phyloP scores from a whole-genome alignment of 2,329 filamentous ascomycete species.

The Colletotrichum cereale region DNA sequence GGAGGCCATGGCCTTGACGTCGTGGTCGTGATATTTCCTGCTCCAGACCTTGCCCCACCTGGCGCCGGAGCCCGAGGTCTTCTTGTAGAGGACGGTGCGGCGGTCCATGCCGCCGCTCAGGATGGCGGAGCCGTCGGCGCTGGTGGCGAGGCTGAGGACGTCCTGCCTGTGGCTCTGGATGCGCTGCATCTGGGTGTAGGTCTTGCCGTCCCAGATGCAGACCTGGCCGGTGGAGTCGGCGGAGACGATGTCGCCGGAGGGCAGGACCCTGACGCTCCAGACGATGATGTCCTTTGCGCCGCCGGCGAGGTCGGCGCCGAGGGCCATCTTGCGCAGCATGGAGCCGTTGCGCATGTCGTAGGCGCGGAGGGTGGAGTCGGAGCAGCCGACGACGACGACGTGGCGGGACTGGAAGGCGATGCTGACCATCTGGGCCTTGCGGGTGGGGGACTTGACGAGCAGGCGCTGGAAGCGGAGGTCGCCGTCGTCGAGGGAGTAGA shows the following conservation, averaged over 20 bases:
- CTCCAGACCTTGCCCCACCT: slow-evolving; percentile 91
- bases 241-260: slow-evolving; percentile 90
- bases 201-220: slow-evolving; percentile 93
- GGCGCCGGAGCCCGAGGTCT: slow-evolving; percentile 67
- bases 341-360: slow-evolving; percentile 87
- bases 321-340: slow-evolving; percentile 83
- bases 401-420: slow-evolving; percentile 89
- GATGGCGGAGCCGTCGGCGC: slow-evolving; percentile 82
- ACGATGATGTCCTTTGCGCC: slow-evolving; percentile 89
- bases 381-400: slow-evolving; percentile 88
- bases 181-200: slow-evolving; percentile 87
- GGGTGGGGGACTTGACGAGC: slow-evolving; percentile 80
- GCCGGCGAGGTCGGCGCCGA: slow-evolving; percentile 82
- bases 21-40: slow-evolving; percentile 88
- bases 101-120: slow-evolving; percentile 94
- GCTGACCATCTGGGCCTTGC: slow-evolving; percentile 90
- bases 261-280: slow-evolving; percentile 91
- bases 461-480: slow-evolving; percentile 85
- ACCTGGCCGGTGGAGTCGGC: slow-evolving; percentile 96
- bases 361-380: slow-evolving; percentile 94
- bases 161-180: slow-evolving; percentile 91
- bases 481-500: slow-evolving; percentile 87
- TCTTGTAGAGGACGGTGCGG: slow-evolving; percentile 85
- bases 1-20: slow-evolving; percentile 93
- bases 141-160: slow-evolving; percentile 87